Base-by-base conservation (phyloP, 2,329 filamentous ascomycete species). In the Verticillium isaacii region DNA sequence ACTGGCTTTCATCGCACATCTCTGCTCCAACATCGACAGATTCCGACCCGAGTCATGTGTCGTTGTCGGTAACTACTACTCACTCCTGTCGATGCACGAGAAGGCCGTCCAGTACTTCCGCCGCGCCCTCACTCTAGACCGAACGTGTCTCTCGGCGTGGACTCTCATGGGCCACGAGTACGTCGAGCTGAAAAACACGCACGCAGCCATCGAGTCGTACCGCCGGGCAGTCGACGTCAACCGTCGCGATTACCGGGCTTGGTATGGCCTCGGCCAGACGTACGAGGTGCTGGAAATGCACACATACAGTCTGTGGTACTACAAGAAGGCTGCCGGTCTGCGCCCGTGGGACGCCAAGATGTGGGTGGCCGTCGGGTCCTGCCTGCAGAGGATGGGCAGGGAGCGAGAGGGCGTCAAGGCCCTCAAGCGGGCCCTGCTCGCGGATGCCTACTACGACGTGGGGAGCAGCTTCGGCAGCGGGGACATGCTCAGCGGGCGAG, bases 91-190 rank as follows among this genome's bases (percentile, higher is more conserved):
- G 0, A 89, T 96, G 73, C 95, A 99, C 73, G 95, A 99, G 74
- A 99, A 99, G 73, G 94, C 95, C 0, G 93, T 99, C 60, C 93
- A 97, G 78, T 98, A 98, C 76, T 99, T 99, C 79, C 90, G 95
- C 3, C 89, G 95, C 25, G 95, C 95, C 0, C 78, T 99, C 23
- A 96, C 92, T 0, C 82, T 99, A 0, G 95, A 99, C 72, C 88
- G 94, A 11, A 89, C 88, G 32, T 99, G 95, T 72, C 83, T 97
- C 17, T 96, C 93, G 0, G 95, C 95, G 1, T 99, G 95, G 95
- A 99, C 95, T 0, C 82, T 99, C 1, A 98, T 99, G 94, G 95
- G 95, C 1, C 95, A 99, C 74, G 95, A 99, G 74, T 99, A 97
- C 69, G 93, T 98, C 60, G 95, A 99, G 75, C 88, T 99, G 76